Base-by-base conservation (phyloP, 331 rosid species). In the Telfairia occidentalis region DNA sequence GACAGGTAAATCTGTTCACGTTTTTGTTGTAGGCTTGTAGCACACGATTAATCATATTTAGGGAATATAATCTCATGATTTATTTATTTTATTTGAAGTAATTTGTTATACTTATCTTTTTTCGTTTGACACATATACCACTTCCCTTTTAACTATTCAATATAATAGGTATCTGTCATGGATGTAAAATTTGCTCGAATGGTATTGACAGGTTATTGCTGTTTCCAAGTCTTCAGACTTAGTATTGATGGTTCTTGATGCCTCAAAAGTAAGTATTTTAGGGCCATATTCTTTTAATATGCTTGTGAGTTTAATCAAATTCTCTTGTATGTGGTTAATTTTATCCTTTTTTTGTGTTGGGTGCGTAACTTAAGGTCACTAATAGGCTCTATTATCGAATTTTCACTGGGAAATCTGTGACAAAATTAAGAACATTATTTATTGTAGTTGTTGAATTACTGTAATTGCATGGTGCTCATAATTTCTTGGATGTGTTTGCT, bases 201-300 rank as follows among this genome's bases (percentile, higher is more conserved):
- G 64, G n/a, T 64, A 66, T 71, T 86, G 77, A 60, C 88, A 95
- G 99, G 99, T 95, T 86, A 95, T 95, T 90, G 99, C 97, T 78
- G 99, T 95, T 85, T 75, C 99, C 83, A 95, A 95, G 89, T 95
- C 99, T 80, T 95, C 99, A 26, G 99, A 95, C 84, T 85, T 95
- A 40, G 97, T 92, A 61, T 82, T 90, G 86, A 95, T 95, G 99
- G 93, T 95, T 75, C 97, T 95, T 64, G 99, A 95, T 80, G 99
- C 89, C 84, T 95, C 99, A 70, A 92, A 95, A 82, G 99, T 95
- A 86, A 87, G 96, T 87, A 9, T 15, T 34, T 16, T 5, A 48
- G 43, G 9, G 12, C 9, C 7, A 43, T 28, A 9, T 43, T 58
- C 66, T 57, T 21, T 55, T 76, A 16, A 76, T 81, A 71, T 54